Evolutionary conservation across 2,329 filamentous ascomycete species (phyloP).

Genomic region (Ascochyta rabiei): DNA sequence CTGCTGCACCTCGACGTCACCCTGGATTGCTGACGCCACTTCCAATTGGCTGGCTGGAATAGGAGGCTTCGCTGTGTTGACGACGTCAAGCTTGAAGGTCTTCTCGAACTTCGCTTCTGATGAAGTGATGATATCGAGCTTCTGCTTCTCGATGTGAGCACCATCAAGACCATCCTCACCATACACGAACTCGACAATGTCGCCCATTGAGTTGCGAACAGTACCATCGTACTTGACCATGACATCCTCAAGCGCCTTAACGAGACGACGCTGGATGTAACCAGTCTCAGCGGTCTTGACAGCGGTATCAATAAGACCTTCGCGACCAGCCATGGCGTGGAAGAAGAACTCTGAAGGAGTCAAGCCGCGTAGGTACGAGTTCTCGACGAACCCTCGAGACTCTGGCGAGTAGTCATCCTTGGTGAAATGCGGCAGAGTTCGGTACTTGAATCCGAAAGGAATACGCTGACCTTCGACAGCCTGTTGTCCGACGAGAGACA

Average conservation of each 20-base stretch:
- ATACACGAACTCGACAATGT: slow-evolving; percentile 96
- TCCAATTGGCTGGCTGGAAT: slow-evolving; percentile 77
- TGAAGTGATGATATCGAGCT: slow-evolving; percentile 82
- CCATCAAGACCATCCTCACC: slow-evolving; percentile 97
- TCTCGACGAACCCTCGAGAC: slow-evolving; percentile 96
- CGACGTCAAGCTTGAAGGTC: slow-evolving; percentile 85
- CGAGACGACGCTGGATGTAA: slow-evolving; percentile 97
- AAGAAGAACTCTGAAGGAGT: slow-evolving; percentile 99
- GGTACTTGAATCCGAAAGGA: slow-evolving; percentile 98
- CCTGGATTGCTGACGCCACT: slow-evolving; percentile 82
- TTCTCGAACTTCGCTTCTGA: slow-evolving; percentile 78
- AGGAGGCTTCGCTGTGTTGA: slow-evolving; percentile 70
- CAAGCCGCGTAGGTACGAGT: slow-evolving; percentile 94
- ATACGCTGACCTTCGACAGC: slow-evolving; percentile 99
- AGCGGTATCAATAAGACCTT: slow-evolving; percentile 98
- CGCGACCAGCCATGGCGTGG: slow-evolving; percentile 99
- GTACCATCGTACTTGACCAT: slow-evolving; percentile 98
- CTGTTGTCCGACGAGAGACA: slow-evolving; percentile 94
- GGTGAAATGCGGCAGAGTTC: slow-evolving; percentile 95
- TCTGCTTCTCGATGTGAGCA: slow-evolving; percentile 90
- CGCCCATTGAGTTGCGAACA: slow-evolving; percentile 93
- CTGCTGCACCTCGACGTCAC: slow-evolving; percentile 85
- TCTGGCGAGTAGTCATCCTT: slow-evolving; percentile 99
- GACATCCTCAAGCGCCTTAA: slow-evolving; percentile 97
- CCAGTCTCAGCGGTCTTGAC: slow-evolving; percentile 99